A percentile compares a stretch with the other conserved stretches of the same genome.
Evolutionary conservation across 2,329 filamentous ascomycete species (phyloP).

Genomic region (Hymenoscyphus infarciens): DNA sequence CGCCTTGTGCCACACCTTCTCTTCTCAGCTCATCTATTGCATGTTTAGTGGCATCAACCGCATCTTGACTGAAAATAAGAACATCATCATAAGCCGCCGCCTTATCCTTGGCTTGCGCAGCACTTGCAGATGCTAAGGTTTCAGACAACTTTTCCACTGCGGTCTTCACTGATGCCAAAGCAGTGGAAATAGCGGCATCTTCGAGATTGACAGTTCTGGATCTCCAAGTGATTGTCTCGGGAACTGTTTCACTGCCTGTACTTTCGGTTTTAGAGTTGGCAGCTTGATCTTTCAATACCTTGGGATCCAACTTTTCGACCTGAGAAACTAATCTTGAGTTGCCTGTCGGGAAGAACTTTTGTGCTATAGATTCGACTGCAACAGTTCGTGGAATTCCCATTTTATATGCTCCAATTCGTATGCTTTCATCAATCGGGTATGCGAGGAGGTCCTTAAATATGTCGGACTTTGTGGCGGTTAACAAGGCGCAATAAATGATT

Average conservation of each 20-base stretch:
- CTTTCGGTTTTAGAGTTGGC: constrained; percentile 48
- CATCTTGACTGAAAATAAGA: constrained; percentile 86
- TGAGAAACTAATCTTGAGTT: constrained; percentile 59
- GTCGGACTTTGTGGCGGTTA: constrained; percentile 65
- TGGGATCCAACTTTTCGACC: constrained; percentile 68
- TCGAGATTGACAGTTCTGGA: constrained; percentile 82
- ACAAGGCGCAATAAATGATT: constrained; percentile 77
- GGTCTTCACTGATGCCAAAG: constrained; percentile 65
- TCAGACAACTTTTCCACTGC: constrained; percentile 49
- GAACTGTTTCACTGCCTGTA: constrained; percentile 52
- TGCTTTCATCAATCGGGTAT: constrained; percentile 85
- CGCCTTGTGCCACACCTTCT: constrained; percentile 80
- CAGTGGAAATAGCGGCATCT: constrained; percentile 85
- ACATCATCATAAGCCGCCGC: constrained; percentile 89
- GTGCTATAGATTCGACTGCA: constrained; percentile 73
- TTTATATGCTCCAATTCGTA: constrained; percentile 93
- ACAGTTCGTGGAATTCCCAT: constrained; percentile 82
- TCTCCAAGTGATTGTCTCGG: constrained; percentile 80
- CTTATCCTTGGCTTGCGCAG: constrained; percentile 58
- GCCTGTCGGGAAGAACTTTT: constrained; percentile 69
- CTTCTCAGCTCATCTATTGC: constrained; percentile 85
- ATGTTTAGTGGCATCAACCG: constrained; percentile 86
- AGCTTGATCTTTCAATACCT: constrained; percentile 57
- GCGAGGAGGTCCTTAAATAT: constrained; percentile 81
- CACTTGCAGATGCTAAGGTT: constrained; percentile 43